Percentiles rank a stretch among this genome's conserved stretches.
These are phyloP conservation scores for Pyropia yezoensis DNA, from an alignment of 23 red algal species.

Conservation along the genomic window DNA sequence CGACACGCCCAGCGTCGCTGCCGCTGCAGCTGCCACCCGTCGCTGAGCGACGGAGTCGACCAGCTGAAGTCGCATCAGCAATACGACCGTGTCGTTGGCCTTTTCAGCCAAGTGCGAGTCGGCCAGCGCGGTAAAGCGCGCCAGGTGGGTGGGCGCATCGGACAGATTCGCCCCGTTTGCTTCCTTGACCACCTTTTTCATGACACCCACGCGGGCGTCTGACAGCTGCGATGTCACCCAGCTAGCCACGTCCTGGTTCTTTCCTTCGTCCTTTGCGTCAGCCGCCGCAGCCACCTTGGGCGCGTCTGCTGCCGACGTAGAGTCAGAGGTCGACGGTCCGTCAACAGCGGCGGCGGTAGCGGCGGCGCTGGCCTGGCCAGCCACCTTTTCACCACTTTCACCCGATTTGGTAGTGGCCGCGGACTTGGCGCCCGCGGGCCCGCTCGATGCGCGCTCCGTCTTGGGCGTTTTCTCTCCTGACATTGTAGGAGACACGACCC, in stretches of 20 bases:
- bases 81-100: conserved; percentile 25
- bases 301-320: too few species aligned
- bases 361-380: too few species aligned
- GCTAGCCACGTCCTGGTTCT: conserved; percentile 2
- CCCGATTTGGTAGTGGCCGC: not conserved
- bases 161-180: conserved; percentile 19
- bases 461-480: not conserved
- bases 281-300: too few species aligned
- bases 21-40: conserved; percentile 5
- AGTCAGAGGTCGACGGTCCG: too few species aligned
- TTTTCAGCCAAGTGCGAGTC: conserved; percentile 9
- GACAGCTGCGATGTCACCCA: conserved; percentile 3
- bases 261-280: not conserved
- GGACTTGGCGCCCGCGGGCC: not conserved
- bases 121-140: conserved; percentile 19
- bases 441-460: not conserved
- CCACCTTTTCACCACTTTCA: not conserved
- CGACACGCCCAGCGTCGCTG: conserved; percentile 3
- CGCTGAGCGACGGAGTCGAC: conserved; percentile 18
- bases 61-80: conserved; percentile 29
- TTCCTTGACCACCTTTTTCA: conserved; percentile 30
- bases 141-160: conserved; percentile 12
- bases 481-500: not conserved
- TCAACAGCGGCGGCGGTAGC: too few species aligned
- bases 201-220: conserved; percentile 30